These are phyloP conservation scores for Musa schizocarpa DNA, from an alignment of 176 grass and related monocot genomes.

Conservation along the genomic window DNA sequence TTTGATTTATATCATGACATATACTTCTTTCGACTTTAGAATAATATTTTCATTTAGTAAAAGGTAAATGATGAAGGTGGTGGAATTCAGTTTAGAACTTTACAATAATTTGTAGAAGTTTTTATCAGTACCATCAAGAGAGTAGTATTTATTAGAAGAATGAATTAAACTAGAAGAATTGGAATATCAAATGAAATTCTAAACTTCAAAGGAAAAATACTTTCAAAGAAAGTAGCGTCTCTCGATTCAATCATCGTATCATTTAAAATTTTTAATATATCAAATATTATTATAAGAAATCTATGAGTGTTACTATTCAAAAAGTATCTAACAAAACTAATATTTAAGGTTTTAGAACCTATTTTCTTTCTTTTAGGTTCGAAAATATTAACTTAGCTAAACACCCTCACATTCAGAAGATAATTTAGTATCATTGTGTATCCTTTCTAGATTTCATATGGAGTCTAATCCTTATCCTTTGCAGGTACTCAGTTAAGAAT, in stretches of 20 bases:
- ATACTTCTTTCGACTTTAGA: neutral
- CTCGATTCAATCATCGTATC: neutral
- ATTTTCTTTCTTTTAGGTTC: too few relatives aligned
- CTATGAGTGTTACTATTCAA: neutral
- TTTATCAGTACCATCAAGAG: too few relatives aligned
- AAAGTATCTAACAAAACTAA: neutral
- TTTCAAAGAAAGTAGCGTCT: neutral
- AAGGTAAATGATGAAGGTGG: too few relatives aligned
- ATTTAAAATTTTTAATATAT: neutral
- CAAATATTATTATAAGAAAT: neutral
- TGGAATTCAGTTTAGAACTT: too few relatives aligned
- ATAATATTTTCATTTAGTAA: too few relatives aligned
- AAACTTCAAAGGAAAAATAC: neutral
- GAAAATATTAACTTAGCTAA: too few relatives aligned
- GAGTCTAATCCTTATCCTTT: constrained; percentile 9
- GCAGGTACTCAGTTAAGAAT: constrained; percentile 19
- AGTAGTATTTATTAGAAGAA: neutral
- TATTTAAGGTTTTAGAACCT: neutral
- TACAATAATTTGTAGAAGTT: too few relatives aligned
- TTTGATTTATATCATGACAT: too few relatives aligned
- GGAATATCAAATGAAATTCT: neutral
- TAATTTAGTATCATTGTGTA: too few relatives aligned
- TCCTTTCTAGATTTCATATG: constrained; percentile 15
- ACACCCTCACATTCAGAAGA: too few relatives aligned
- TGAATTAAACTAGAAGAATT: neutral